Percentiles rank a stretch among this genome's conserved stretches.
Conservation (phyloP, 176 grass and related monocot genomes). For the Cymbopogon citratus region DNA sequence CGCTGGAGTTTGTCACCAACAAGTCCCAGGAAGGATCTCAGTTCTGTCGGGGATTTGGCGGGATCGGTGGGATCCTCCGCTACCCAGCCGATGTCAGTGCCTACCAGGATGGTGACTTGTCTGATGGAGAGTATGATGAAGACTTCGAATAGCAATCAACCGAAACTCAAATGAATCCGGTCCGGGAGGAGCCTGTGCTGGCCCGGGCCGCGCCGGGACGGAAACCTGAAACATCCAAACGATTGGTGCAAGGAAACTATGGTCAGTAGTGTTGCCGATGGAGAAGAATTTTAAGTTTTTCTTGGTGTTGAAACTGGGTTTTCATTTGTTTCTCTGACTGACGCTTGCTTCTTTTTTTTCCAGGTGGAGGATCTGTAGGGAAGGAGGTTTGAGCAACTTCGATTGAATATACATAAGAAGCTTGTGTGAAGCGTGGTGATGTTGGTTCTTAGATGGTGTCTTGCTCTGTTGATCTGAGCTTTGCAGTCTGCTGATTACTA, state of each 20-base stretch:
- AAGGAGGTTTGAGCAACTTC: not conserved
- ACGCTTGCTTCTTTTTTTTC: not conserved
- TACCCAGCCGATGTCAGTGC: slow-evolving; percentile 38
- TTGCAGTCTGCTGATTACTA: slow-evolving; percentile 10
- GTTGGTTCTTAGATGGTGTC: not conserved
- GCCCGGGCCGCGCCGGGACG: not conserved
- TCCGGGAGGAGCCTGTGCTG: slow-evolving; percentile 42
- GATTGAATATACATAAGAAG: not conserved
- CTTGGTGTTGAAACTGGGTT: not conserved
- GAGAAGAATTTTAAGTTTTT: not conserved
- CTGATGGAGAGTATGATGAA: slow-evolving; percentile 38
- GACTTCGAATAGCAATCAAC: slow-evolving; percentile 56
- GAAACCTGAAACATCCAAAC: slow-evolving; percentile 35
- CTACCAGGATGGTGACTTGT: slow-evolving; percentile 28
- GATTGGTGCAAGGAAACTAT: not conserved
- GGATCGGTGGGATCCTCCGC: slow-evolving; percentile 52
- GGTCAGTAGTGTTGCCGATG: not conserved
- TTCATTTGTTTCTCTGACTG: not conserved
- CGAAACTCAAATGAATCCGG: slow-evolving; percentile 11
- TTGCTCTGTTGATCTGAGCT: not conserved
- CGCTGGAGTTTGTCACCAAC: slow-evolving; percentile 54
- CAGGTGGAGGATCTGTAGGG: slow-evolving; percentile 14
- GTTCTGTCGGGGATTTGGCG: slow-evolving; percentile 55
- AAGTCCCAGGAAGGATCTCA: slow-evolving; percentile 62
- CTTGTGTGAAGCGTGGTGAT: not conserved